Percentiles rank a stretch among this genome's conserved stretches.
phyloP scores from a whole-genome alignment of 371 early-diverging fungal genomes.

The Dinochytrium kinnereticum region DNA sequence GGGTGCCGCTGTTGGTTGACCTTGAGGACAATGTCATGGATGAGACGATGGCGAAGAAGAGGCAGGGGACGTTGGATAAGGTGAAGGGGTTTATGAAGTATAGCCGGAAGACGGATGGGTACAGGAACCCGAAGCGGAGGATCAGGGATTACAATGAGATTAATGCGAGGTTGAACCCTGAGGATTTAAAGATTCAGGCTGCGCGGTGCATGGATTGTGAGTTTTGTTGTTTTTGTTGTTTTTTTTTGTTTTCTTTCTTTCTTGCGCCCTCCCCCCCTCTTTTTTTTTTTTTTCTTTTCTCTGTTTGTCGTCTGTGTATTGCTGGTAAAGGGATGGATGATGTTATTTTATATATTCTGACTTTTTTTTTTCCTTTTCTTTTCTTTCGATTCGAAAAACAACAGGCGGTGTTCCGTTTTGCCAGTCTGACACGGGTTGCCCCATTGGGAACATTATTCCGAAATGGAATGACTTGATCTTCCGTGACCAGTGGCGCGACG shows the following conservation, averaged over 20 bases:
- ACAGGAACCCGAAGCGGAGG: slow-evolving; percentile 84
- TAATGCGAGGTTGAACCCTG: slow-evolving; percentile 77
- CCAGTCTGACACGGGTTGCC: slow-evolving; percentile 95
- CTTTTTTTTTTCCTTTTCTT: not conserved
- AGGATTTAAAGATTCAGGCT: slow-evolving; percentile 88
- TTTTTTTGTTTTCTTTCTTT: not conserved
- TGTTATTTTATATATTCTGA: not conserved
- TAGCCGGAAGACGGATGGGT: slow-evolving; percentile 82
- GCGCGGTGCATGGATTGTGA: slow-evolving; percentile 91
- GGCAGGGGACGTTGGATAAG: slow-evolving; percentile 55
- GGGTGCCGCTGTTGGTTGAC: slow-evolving; percentile 73
- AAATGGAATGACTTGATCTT: slow-evolving; percentile 97
- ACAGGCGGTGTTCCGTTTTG: slow-evolving; percentile 96
- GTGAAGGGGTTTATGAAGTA: slow-evolving; percentile 93
- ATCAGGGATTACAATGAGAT: slow-evolving; percentile 93
- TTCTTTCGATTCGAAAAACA: not conserved
- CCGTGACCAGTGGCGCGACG: slow-evolving; percentile 93
- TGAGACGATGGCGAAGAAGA: slow-evolving; percentile 69
- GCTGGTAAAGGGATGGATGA: slow-evolving; percentile 82
- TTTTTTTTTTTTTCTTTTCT: not conserved
- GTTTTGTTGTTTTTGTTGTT: slow-evolving; percentile 7
- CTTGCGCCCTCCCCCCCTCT: too few relatives aligned
- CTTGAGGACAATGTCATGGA: slow-evolving; percentile 88
- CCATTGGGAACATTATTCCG: slow-evolving; percentile 94
- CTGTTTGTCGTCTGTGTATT: not conserved